phyloP scores from a whole-genome alignment of 495 filamentous ascomycete species.

The Penicillium antarcticum region DNA sequence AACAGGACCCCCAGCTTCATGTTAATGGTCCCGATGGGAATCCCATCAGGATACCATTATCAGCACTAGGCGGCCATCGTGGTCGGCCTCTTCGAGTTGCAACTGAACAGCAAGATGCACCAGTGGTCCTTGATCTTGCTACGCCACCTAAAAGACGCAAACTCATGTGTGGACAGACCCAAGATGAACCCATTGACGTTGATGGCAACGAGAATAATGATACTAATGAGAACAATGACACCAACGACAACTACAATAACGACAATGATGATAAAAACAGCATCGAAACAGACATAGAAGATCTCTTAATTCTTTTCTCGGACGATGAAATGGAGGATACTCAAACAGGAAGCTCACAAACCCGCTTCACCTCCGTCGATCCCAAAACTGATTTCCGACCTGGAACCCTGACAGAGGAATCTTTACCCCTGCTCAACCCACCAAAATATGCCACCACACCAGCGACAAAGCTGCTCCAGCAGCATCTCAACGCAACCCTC shows the following conservation, averaged over 20 bases:
- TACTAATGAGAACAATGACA: conserved; percentile 10
- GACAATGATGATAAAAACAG: conserved; percentile 7
- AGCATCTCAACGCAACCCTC: conserved; percentile 58
- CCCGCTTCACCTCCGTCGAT: neutral
- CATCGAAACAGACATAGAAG: conserved; percentile 22
- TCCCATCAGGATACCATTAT: conserved; percentile 47
- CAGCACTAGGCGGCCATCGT: conserved; percentile 41
- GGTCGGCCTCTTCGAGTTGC: conserved; percentile 3
- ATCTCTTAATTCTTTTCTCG: conserved; percentile 20
- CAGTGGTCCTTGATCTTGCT: neutral
- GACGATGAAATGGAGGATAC: conserved; percentile 1
- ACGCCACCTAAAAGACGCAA: conserved; percentile 9
- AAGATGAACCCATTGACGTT: neutral
- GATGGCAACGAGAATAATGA: neutral
- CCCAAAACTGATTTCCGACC: conserved; percentile 63
- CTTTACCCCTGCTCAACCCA: conserved; percentile 53
- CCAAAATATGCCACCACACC: conserved; percentile 66
- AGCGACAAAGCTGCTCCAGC: conserved; percentile 61
- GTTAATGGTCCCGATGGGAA: conserved; percentile 35
- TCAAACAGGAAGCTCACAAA: neutral
- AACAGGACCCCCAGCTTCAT: conserved; percentile 52
- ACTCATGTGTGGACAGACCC: neutral
- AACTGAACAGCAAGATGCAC: neutral
- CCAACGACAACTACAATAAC: conserved; percentile 2
- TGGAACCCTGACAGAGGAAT: conserved; percentile 53